Evolutionary conservation across 2,329 filamentous ascomycete species (phyloP).

Genomic region (Tolypocladium tundrense): DNA sequence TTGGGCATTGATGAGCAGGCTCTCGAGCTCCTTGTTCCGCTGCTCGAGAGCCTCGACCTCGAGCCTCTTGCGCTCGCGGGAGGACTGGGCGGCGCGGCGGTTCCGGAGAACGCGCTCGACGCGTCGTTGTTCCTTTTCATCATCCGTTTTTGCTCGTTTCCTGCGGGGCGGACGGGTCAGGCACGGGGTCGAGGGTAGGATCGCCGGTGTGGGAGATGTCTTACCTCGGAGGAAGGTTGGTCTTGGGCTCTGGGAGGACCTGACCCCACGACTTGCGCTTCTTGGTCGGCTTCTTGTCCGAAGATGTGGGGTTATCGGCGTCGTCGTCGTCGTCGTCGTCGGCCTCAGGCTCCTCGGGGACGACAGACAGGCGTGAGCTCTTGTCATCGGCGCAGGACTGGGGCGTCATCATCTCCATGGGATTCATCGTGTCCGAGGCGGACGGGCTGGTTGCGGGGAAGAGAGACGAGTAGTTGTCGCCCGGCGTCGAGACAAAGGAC

Average conservation of each 20-base stretch:
- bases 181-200: neutral
- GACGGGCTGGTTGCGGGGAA: conserved; percentile 27
- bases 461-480: conserved; percentile 38
- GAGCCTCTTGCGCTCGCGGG: conserved; percentile 79
- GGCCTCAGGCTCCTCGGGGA: conserved; percentile 13
- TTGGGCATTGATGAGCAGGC: conserved; percentile 49
- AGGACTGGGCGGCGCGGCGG: conserved; percentile 91
- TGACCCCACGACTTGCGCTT: conserved; percentile 99
- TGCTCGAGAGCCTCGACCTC: conserved; percentile 81
- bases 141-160: conserved; percentile 97
- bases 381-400: conserved; percentile 25
- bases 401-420: conserved; percentile 40
- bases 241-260: conserved; percentile 92
- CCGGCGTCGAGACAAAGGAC: conserved; percentile 40
- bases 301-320: conserved; percentile 7
- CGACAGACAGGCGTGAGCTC: conserved; percentile 9
- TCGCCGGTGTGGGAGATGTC: conserved; percentile 8
- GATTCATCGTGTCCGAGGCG: conserved; percentile 26
- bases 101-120: conserved; percentile 97
- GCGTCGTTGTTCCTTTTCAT: conserved; percentile 96
- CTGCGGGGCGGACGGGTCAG: conserved; percentile 27
- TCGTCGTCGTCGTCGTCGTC: conserved; percentile 5
- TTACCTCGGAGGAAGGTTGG: conserved; percentile 83
- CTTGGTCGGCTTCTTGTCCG: conserved; percentile 67
- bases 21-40: conserved; percentile 61